Evolutionary conservation across 331 rosid species (phyloP), one percentile per base, ranked within the genome.

Genomic region (Rhamnella rubrinervis): DNA sequence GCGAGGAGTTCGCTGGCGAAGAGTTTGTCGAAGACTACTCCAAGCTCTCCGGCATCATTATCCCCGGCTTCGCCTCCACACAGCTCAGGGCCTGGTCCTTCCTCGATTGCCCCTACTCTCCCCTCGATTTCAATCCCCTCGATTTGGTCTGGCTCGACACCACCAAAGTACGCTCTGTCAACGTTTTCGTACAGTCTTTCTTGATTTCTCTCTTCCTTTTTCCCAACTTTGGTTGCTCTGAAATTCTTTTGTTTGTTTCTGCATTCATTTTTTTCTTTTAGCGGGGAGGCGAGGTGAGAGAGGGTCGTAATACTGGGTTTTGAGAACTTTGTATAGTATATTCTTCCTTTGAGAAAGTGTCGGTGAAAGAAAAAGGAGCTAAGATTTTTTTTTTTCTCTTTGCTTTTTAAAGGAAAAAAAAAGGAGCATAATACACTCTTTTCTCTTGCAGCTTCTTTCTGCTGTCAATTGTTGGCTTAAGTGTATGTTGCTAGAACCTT

Each of bases 41-140:
- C 7, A 91, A 93, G 68, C 91, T 93, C 63, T 93, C 98, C 20
- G 97, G 96, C 44, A 87, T 93, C 67, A 93, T 93, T 47, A 91
- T 93, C 82, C 98, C 98, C 0, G 98, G 98, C 82, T 89, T 89
- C 69, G 98, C 98, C 10, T 93, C 98, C 63, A 91, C 97, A 4
- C 98, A 93, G 88, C 98, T 93, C 63, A 88, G 98, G 66, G 97
- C 98, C 7, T 93, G 98, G 98, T 93, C 98, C 52, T 85, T 93
- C 70, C 95, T 93, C 18, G 97, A 93, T 80, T 93, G 98, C 64
- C 96, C 97, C 39, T 93, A 63, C 83, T 89, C 98, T 61, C 98
- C 98, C 3, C 97, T 93, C 71, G 95, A 93, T 86, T 91, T 93
- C 91, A 91, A 93, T 63, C 98, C 98, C 37, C 98, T 93, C 88